These are phyloP conservation scores for Plasmodium ovale DNA, from an alignment of 169 alveolate species.

Conservation along the genomic window DNA sequence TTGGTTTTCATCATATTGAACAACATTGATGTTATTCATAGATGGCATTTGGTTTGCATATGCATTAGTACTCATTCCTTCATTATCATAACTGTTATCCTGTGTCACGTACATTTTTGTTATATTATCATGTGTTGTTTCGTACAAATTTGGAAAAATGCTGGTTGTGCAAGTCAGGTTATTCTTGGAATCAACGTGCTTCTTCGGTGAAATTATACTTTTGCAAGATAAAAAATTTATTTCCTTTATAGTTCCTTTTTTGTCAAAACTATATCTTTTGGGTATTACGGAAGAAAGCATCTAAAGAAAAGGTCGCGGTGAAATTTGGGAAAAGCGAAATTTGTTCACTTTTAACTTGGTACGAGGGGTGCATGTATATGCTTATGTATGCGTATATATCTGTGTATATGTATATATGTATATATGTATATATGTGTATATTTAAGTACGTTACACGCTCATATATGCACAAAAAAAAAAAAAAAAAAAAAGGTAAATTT, in stretches of 20 bases:
- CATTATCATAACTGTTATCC: slow-evolving; percentile 32
- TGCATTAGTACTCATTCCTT: slow-evolving; percentile 17
- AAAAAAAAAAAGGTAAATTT: neutral
- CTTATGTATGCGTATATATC: neutral
- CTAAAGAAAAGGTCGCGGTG: slow-evolving; percentile 5
- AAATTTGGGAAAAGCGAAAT: neutral
- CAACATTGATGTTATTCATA: neutral
- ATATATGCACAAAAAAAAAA: neutral
- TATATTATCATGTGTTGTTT: slow-evolving; percentile 3
- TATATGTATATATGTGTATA: slow-evolving; percentile 12
- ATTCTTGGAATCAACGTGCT: slow-evolving; percentile 23
- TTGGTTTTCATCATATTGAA: slow-evolving; percentile 15
- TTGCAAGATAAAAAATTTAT: slow-evolving; percentile 40
- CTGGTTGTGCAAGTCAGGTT: slow-evolving; percentile 45
- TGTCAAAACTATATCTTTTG: slow-evolving; percentile 50
- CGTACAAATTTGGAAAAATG: slow-evolving; percentile 18
- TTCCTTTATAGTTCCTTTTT: slow-evolving; percentile 51
- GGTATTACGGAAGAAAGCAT: slow-evolving; percentile 61
- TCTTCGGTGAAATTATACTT: slow-evolving; percentile 21
- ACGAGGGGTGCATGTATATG: neutral
- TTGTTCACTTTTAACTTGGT: neutral
- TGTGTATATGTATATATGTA: no score
- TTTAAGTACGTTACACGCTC: neutral
- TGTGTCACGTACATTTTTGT: slow-evolving; percentile 34
- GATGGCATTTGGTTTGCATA: slow-evolving; percentile 10